phyloP scores from a whole-genome alignment of 495 filamentous ascomycete genomes.

The Xylaria telfairii region DNA sequence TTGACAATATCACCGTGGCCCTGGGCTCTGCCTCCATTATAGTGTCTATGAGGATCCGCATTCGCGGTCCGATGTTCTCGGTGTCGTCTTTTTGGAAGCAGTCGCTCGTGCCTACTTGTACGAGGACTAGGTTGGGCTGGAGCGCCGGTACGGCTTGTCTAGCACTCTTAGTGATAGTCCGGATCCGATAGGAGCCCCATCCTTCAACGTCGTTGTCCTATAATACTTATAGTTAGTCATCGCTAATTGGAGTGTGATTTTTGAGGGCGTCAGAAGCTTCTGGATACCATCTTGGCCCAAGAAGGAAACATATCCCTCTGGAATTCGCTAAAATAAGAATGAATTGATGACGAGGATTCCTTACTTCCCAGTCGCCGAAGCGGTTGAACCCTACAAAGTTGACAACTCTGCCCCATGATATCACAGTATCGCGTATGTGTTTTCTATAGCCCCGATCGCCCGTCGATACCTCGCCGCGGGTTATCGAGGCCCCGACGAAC shows the following conservation, averaged over 20 bases:
- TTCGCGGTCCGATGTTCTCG: slow-evolving; percentile 31
- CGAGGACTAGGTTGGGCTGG: slow-evolving; percentile 37
- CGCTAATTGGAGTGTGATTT: no score
- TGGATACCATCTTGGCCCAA: no score
- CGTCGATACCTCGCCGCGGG: slow-evolving; percentile 37
- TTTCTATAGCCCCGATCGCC: slow-evolving; percentile 39
- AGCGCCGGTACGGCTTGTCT: slow-evolving; percentile 34
- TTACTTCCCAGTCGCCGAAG: slow-evolving; percentile 36
- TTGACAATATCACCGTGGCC: slow-evolving; percentile 37
- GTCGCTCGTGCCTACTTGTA: slow-evolving; percentile 41
- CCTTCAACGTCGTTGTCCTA: slow-evolving; percentile 43
- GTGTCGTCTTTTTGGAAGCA: slow-evolving; percentile 40
- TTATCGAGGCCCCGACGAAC: slow-evolving; percentile 39
- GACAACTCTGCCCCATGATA: slow-evolving; percentile 34
- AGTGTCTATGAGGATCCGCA: slow-evolving; percentile 34
- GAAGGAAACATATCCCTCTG: no score
- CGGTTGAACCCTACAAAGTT: slow-evolving; percentile 41
- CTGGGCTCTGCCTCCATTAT: slow-evolving; percentile 32
- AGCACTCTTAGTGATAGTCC: slow-evolving; percentile 30
- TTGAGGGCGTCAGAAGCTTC: no score
- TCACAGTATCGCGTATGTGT: slow-evolving; percentile 35
- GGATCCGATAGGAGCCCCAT: slow-evolving; percentile 35
- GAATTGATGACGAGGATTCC: no score
- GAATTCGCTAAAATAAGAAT: no score
- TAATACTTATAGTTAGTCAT: no score